Base-by-base conservation (phyloP, 2,329 filamentous ascomycete species). In the Penicillium sp. region DNA sequence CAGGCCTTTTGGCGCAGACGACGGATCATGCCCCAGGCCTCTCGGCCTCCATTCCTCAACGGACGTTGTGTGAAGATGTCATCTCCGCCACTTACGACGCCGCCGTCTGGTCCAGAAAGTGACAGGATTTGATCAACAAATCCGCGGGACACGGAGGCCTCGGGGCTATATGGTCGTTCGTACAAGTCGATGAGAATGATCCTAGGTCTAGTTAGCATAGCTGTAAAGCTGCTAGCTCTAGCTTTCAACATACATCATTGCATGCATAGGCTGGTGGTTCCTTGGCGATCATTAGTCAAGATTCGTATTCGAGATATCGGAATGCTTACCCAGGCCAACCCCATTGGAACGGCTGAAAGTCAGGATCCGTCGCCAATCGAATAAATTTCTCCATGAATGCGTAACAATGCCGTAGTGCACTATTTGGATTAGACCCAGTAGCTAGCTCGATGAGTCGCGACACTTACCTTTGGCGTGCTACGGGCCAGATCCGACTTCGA, bases 381-480 rank as follows among this genome's bases (percentile, higher is more conserved):
- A 80, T 76, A 49, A 80, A 81, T 51, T 81, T 81, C 49, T 78
- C 73, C 76, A 80, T 78, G 54, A 79, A 81, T 1, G 76, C 75
- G 61, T 79, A 77, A 48, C 77, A 79, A 57, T 78, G 75, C 12
- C 76, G 78, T 35, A 81, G 66, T 5, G 78, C 78, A 58, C 78
- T 77, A 44, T 8, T n/a, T 35, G 0, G n/a, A 19, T 70, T 36
- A 66, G 60, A 48, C 53, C 1, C 9, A 10, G 6, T 15, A 4
- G 38, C n/a, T 15, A 4, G 38, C n/a, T 3, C 13, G 42, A n/a
- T 42, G 19, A n/a, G 45, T 7, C 21, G 13, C 3, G 13, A 13
- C 10, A 7, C 1, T 9, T 15, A 77, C 75, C 76, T 78, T 58
- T 79, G 77, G 48, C 78, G 72, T 19, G 76, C 77, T 19, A 73